Evolutionary conservation across 2,329 filamentous ascomycete genomes (phyloP).

Genomic region (Fusarium subtropicale): DNA sequence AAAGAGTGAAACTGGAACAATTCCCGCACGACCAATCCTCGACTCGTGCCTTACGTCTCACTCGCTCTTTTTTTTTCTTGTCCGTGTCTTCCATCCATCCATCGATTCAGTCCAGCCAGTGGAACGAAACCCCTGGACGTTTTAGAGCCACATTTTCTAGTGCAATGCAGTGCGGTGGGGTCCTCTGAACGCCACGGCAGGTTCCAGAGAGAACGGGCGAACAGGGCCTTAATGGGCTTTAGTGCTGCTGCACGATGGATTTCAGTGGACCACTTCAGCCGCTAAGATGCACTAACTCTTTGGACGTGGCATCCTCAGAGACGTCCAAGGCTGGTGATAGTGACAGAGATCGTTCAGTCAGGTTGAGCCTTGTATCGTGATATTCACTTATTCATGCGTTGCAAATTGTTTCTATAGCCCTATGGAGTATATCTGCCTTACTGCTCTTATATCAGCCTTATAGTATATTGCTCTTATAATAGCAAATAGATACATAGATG

Average conservation of each 20-base stretch:
- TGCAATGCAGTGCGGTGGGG: conserved; percentile 1
- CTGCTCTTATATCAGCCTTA: neutral
- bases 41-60: conserved; percentile 37
- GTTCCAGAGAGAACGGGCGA: conserved; percentile 13
- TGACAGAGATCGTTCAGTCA: neutral
- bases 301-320: conserved; percentile 44
- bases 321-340: conserved; percentile 4
- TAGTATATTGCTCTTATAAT: neutral
- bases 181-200: neutral
- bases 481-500: neutral
- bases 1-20: conserved; percentile 25
- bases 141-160: conserved; percentile 30
- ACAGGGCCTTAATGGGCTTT: conserved; percentile 32
- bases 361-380: neutral
- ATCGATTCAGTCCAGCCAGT: neutral
- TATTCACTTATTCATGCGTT: neutral
- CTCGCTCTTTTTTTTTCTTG: conserved; percentile 5
- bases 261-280: conserved; percentile 4
- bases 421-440: neutral
- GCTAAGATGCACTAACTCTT: conserved; percentile 2
- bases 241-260: conserved; percentile 41
- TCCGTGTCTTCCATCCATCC: conserved; percentile 1
- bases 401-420: neutral
- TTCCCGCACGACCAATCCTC: conserved; percentile 39
- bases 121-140: conserved; percentile 16